Percentiles rank a stretch among this genome's conserved stretches.
These are phyloP conservation scores for Paraphysoderma sedebokerense DNA, from an alignment of 371 early-diverging fungal genomes.

Conservation along the genomic window DNA sequence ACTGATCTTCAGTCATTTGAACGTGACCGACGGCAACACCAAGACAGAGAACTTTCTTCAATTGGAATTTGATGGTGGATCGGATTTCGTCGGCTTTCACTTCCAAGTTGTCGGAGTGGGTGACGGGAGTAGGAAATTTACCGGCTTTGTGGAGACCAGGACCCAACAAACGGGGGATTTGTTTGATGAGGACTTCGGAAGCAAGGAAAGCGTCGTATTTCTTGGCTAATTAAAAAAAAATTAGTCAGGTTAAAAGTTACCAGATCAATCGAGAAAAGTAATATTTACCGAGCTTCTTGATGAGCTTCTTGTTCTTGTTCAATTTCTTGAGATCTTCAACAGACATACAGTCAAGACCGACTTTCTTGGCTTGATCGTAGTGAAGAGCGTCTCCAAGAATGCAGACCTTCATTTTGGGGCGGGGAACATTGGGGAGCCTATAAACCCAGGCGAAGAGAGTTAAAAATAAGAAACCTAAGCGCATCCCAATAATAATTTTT, in stretches of 20 bases:
- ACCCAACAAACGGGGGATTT: conserved; percentile 94
- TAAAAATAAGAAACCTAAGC: not conserved
- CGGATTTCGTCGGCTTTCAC: conserved; percentile 88
- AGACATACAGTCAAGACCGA: conserved; percentile 82
- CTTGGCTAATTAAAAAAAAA: conserved; percentile 80
- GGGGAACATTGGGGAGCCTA: conserved; percentile 77
- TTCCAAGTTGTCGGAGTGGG: conserved; percentile 76
- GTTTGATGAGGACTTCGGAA: conserved; percentile 95
- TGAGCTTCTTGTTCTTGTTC: conserved; percentile 98
- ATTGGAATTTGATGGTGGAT: conserved; percentile 98
- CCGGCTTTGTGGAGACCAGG: conserved; percentile 94
- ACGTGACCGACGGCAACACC: conserved; percentile 97
- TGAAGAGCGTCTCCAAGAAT: conserved; percentile 93
- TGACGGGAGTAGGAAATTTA: conserved; percentile 96
- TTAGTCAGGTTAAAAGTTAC: conserved; percentile 95
- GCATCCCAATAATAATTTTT: not conserved
- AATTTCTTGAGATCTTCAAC: conserved; percentile 98
- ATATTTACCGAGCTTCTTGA: conserved; percentile 86
- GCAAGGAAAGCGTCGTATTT: conserved; percentile 94
- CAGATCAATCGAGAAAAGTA: conserved; percentile 96
- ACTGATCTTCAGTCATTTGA: conserved; percentile 86
- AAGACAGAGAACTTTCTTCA: conserved; percentile 97
- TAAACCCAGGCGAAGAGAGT: not conserved
- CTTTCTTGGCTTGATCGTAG: conserved; percentile 86
- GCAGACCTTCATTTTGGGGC: conserved; percentile 85